Conservation (phyloP, 345 rosid species). For the Murraya koenigii region DNA sequence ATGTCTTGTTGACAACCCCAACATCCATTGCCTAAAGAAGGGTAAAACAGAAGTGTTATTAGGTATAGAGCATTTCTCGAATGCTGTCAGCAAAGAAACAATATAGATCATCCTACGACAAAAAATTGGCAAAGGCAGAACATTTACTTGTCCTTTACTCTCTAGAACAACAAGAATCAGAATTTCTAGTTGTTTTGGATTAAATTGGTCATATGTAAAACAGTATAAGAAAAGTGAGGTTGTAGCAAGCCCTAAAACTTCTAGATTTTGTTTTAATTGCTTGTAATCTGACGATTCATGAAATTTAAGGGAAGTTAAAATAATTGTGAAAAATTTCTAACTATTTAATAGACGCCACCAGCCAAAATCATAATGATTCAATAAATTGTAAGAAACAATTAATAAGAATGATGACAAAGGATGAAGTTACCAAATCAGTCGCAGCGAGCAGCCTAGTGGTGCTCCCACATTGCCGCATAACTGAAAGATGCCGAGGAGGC, state of each 20-base stretch:
- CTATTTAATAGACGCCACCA: not conserved
- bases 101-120: not conserved
- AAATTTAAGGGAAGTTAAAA: not conserved
- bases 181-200: not conserved
- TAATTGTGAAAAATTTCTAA: not conserved
- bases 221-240: not conserved
- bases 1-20: slow-evolving; percentile 47
- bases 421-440: slow-evolving; percentile 49
- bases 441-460: slow-evolving; percentile 44
- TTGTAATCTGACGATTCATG: not conserved
- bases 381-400: not conserved
- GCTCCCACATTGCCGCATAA: slow-evolving; percentile 42
- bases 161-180: not conserved
- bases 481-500: slow-evolving; percentile 71
- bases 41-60: slow-evolving; percentile 1
- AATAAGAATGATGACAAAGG: not conserved
- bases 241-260: not conserved
- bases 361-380: not conserved
- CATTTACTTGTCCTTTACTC: not conserved
- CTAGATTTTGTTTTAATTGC: not conserved
- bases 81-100: not conserved
- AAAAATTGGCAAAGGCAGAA: not conserved
- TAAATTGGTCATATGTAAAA: not conserved
- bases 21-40: slow-evolving; percentile 62
- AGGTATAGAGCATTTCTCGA: slow-evolving; percentile 2